Conservation (phyloP, 441 rosid species). For the Erodium moschatum region DNA sequence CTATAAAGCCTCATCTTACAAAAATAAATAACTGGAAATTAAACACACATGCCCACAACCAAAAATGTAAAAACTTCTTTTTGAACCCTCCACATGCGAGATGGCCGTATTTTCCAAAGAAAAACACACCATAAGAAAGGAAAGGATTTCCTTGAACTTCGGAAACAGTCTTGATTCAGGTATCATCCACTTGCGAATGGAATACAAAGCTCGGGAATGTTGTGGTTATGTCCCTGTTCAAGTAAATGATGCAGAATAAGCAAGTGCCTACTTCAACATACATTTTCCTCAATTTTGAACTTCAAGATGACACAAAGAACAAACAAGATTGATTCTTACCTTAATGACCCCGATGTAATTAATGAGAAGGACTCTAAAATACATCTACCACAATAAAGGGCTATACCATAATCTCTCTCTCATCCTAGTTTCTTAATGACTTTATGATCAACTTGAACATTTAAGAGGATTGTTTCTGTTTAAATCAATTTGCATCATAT, state of each 20-base stretch:
- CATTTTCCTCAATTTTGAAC: not conserved
- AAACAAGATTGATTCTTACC: not conserved
- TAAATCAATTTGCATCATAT: not conserved
- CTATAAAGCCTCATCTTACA: not conserved
- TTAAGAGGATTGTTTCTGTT: not conserved
- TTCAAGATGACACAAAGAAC: not conserved
- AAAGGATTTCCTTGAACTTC: not conserved
- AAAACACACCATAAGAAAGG: not conserved
- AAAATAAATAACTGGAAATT: not conserved
- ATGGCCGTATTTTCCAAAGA: constrained; percentile 17
- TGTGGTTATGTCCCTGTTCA: constrained; percentile 50
- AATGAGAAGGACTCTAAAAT: not conserved
- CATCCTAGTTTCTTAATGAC: not conserved
- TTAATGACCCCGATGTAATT: not conserved
- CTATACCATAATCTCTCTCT: not conserved
- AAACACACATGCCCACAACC: constrained; percentile 13
- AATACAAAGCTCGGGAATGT: constrained; percentile 53
- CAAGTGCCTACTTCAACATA: not conserved
- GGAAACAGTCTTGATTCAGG: constrained; percentile 21
- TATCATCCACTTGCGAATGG: constrained; percentile 19
- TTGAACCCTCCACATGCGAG: not conserved
- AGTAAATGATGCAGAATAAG: not conserved
- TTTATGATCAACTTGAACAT: not conserved
- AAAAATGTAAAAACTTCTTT: constrained; percentile 16
- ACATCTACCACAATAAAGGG: not conserved